Percentiles rank a stretch among this genome's conserved stretches.
These are phyloP conservation scores for Cutaneotrichosporon sp. DNA, from an alignment of 1,284 basidiomycete genomes.

Conservation along the genomic window DNA sequence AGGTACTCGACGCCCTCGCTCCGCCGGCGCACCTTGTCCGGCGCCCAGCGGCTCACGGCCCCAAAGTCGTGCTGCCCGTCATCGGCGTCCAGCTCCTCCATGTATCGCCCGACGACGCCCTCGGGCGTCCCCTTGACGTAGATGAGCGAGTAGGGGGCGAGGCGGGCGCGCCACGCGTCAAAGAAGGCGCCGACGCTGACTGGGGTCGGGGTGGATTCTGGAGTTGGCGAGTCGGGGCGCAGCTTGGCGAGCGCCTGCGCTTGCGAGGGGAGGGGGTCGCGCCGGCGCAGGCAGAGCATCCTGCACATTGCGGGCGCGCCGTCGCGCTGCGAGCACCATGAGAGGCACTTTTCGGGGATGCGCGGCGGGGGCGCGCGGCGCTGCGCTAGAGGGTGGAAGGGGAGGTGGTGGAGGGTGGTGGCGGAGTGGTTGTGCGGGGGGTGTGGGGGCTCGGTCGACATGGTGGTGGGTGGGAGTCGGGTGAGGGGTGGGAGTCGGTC, in stretches of 20 bases:
- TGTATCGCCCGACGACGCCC: slow-evolving; percentile 48
- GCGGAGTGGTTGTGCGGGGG: background rate
- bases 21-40: slow-evolving; percentile 18
- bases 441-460: background rate
- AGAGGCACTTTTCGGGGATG: slow-evolving; percentile 45
- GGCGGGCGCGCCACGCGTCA: slow-evolving; percentile 25
- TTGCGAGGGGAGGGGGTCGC: slow-evolving; percentile 25
- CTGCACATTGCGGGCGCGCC: slow-evolving; percentile 37
- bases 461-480: too few species aligned
- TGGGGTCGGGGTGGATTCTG: background rate
- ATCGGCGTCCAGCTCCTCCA: slow-evolving; percentile 49
- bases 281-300: slow-evolving; percentile 44
- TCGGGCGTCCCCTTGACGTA: slow-evolving; percentile 44
- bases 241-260: slow-evolving; percentile 35
- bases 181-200: slow-evolving; percentile 25
- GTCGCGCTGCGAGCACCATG: slow-evolving; percentile 42
- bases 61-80: slow-evolving; percentile 49
- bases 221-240: slow-evolving; percentile 20
- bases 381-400: background rate
- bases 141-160: slow-evolving; percentile 44
- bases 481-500: too few species aligned
- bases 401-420: background rate
- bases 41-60: slow-evolving; percentile 29
- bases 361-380: slow-evolving; percentile 9
- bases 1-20: slow-evolving; percentile 30